Evolutionary conservation across 805 yeast species (phyloP).

Genomic region (Candida gorgasii): DNA sequence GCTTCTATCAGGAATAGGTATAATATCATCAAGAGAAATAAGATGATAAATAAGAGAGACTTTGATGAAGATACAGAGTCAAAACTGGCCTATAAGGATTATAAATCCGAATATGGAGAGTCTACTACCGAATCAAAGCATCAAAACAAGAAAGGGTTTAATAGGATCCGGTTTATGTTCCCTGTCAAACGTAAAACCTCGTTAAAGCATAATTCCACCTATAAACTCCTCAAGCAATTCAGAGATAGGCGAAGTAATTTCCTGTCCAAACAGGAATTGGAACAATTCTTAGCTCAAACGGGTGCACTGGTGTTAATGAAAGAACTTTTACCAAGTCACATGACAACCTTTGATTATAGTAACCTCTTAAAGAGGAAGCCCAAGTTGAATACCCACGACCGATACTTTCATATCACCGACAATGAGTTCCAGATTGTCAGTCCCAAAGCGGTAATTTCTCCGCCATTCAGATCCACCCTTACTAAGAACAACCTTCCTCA

Average conservation of each 20-base stretch:
- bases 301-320: conserved; percentile 24
- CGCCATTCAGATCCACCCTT: conserved; percentile 19
- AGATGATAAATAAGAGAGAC: conserved; percentile 22
- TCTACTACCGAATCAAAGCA: no score
- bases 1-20: conserved; percentile 34
- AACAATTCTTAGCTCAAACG: conserved; percentile 19
- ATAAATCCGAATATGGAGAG: conserved; percentile 1
- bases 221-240: conserved; percentile 12
- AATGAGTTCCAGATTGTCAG: conserved; percentile 11
- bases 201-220: conserved; percentile 21
- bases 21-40: conserved; percentile 29
- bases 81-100: conserved; percentile 8
- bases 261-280: conserved; percentile 20
- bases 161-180: conserved; percentile 23
- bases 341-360: conserved; percentile 27
- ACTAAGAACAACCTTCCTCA: conserved; percentile 13
- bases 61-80: no score
- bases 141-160: not conserved
- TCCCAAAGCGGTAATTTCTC: conserved; percentile 14
- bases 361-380: conserved; percentile 18
- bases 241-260: conserved; percentile 21
- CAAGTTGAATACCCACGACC: conserved; percentile 7
- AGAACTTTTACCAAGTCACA: conserved; percentile 29
- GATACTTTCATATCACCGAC: conserved; percentile 12
- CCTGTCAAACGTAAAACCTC: conserved; percentile 39